Conservation (phyloP, 306 rosid genomes). For the Aeschynomene evenia region DNA sequence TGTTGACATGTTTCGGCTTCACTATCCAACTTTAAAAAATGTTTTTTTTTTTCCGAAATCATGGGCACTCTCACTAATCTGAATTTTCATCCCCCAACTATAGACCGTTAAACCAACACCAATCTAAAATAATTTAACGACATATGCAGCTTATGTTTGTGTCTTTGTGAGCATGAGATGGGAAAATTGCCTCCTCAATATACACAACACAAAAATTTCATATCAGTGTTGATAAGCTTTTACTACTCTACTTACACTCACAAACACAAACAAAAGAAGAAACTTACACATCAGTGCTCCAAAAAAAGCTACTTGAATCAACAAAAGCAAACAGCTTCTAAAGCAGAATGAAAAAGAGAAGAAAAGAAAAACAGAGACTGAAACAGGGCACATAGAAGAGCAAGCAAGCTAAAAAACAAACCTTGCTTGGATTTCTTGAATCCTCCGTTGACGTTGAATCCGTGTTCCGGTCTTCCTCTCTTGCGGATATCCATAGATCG, state of each 20-base stretch:
- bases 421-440: conserved; percentile 68
- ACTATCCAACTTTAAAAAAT: neutral
- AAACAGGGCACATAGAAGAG: neutral
- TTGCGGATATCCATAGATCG: conserved; percentile 65
- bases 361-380: neutral
- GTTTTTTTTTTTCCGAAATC: neutral
- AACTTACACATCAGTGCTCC: neutral
- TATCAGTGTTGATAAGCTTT: neutral
- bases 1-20: neutral
- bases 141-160: neutral
- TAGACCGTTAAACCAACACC: neutral
- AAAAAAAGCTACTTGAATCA: neutral
- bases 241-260: conserved; percentile 10
- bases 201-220: neutral
- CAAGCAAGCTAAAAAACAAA: conserved; percentile 5
- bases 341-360: neutral
- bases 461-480: conserved; percentile 61
- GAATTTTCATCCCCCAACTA: conserved; percentile 9
- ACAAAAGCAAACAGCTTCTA: neutral
- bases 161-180: neutral
- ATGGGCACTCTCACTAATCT: neutral
- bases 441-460: conserved; percentile 58
- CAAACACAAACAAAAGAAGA: neutral
- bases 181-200: neutral
- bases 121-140: neutral